Percentiles rank a stretch among this genome's conserved stretches.
phyloP scores from a whole-genome alignment of 805 yeast species.

The Lipomyces spencermartinsiae region DNA sequence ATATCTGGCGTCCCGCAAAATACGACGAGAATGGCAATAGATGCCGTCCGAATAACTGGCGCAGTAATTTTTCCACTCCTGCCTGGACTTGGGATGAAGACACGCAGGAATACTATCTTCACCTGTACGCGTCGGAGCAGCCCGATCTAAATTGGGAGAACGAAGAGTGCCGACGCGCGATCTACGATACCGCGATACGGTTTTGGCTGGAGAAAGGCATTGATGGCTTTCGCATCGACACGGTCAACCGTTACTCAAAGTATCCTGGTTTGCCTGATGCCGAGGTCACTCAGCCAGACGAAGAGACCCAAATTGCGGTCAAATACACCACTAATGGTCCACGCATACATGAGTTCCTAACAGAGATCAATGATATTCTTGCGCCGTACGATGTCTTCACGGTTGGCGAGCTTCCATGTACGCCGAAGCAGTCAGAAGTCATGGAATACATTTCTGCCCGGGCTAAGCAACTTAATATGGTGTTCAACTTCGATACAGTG shows the following conservation, averaged over 20 bases:
- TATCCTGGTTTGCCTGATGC: constrained; percentile 55
- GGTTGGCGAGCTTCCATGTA: constrained; percentile 62
- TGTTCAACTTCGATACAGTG: constrained; percentile 48
- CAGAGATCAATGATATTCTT: constrained; percentile 55
- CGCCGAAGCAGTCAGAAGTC: constrained; percentile 44
- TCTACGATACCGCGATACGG: constrained; percentile 52
- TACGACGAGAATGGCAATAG: constrained; percentile 63
- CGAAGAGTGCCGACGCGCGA: constrained; percentile 48
- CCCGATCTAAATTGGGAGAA: constrained; percentile 71
- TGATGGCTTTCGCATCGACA: constrained; percentile 66
- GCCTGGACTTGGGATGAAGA: constrained; percentile 65
- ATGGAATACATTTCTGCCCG: constrained; percentile 28
- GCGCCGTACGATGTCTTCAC: constrained; percentile 60
- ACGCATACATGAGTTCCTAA: constrained; percentile 63
- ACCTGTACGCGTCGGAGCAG: constrained; percentile 59
- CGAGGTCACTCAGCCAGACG: constrained; percentile 53
- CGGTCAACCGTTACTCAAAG: constrained; percentile 61
- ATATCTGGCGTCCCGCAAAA: constrained; percentile 60
- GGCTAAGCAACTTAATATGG: constrained; percentile 49
- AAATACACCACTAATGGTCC: constrained; percentile 55
- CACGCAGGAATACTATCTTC: constrained; percentile 62
- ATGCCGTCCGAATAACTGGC: constrained; percentile 65
- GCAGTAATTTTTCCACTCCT: constrained; percentile 57
- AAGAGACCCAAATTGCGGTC: constrained; percentile 51
- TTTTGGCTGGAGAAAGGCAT: constrained; percentile 64